phyloP scores from a whole-genome alignment of 2,329 filamentous ascomycete genomes.

The Gyromitra esculenta region DNA sequence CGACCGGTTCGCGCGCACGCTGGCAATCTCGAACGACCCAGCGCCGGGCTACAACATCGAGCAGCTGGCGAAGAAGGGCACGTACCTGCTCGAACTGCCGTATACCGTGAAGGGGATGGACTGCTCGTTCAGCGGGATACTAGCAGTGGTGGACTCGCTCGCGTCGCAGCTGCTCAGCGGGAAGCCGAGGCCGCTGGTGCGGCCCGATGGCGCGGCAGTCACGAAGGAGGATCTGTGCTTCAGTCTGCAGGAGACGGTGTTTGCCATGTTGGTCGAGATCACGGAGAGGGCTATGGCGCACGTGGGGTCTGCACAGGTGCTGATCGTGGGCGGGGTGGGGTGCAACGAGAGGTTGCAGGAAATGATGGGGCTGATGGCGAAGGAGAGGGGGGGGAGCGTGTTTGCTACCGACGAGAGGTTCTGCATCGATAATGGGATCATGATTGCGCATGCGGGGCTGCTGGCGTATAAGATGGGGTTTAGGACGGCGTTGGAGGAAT shows the following conservation, averaged over 20 bases:
- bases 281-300: slow-evolving; percentile 99
- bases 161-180: slow-evolving; percentile 73
- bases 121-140: slow-evolving; percentile 91
- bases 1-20: slow-evolving; percentile 90
- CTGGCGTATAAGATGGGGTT: slow-evolving; percentile 85
- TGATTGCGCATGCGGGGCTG: slow-evolving; percentile 97
- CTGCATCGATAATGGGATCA: slow-evolving; percentile 99
- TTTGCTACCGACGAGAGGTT: slow-evolving; percentile 97
- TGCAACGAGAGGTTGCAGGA: slow-evolving; percentile 94
- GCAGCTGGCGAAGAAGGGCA: slow-evolving; percentile 81
- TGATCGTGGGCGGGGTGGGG: slow-evolving; percentile 95
- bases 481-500: slow-evolving; percentile 78
- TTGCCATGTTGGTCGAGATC: slow-evolving; percentile 97
- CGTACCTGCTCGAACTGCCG: slow-evolving; percentile 81
- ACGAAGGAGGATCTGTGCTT: slow-evolving; percentile 91
- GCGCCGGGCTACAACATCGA: slow-evolving; percentile 98
- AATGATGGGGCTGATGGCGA: slow-evolving; percentile 98
- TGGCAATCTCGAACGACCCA: slow-evolving; percentile 92
- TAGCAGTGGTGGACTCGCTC: slow-evolving; percentile 82
- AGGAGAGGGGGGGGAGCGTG: slow-evolving; percentile 85
- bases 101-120: slow-evolving; percentile 99
- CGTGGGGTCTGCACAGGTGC: slow-evolving; percentile 86
- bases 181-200: slow-evolving; percentile 48
- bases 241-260: slow-evolving; percentile 93
- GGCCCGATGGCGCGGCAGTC: slow-evolving; percentile 64